Percentiles rank a stretch among this genome's conserved stretches.
Evolutionary conservation across 1,284 basidiomycete species (phyloP).

Genomic region (Sporisorium graminicola): DNA sequence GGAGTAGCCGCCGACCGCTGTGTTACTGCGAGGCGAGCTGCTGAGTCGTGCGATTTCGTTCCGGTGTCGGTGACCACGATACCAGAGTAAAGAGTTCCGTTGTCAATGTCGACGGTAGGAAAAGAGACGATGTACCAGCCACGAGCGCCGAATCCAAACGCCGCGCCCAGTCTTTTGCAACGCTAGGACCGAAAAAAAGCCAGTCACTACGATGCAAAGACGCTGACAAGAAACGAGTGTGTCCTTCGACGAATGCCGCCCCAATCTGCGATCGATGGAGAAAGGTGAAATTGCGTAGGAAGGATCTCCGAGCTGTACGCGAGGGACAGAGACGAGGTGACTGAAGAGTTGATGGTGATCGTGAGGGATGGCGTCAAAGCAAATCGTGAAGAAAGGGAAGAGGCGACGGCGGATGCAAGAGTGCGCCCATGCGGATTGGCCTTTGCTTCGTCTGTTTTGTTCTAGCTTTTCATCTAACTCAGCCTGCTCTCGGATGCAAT

Average conservation of each 20-base stretch:
- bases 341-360: not conserved
- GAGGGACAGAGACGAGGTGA: not conserved
- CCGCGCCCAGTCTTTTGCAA: not conserved
- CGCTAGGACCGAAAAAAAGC: not conserved
- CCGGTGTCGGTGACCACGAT: not conserved
- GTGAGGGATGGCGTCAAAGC: not conserved
- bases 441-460: too few relatives aligned
- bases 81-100: constrained; percentile 2
- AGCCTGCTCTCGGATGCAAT: not conserved
- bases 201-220: not conserved
- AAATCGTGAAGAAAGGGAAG: not conserved
- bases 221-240: not conserved
- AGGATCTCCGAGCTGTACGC: not conserved
- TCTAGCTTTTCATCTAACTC: not conserved
- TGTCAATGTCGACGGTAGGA: too few relatives aligned
- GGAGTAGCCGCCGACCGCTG: constrained; percentile 1
- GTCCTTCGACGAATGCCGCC: not conserved
- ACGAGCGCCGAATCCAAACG: not conserved
- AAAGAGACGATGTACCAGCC: too few relatives aligned
- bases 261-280: not conserved
- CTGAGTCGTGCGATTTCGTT: not conserved
- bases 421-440: too few relatives aligned
- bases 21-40: not conserved
- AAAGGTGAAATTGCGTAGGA: not conserved
- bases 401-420: not conserved